Conservation (phyloP, 768 basidiomycete species). For the Pleurotus ostreatus region DNA sequence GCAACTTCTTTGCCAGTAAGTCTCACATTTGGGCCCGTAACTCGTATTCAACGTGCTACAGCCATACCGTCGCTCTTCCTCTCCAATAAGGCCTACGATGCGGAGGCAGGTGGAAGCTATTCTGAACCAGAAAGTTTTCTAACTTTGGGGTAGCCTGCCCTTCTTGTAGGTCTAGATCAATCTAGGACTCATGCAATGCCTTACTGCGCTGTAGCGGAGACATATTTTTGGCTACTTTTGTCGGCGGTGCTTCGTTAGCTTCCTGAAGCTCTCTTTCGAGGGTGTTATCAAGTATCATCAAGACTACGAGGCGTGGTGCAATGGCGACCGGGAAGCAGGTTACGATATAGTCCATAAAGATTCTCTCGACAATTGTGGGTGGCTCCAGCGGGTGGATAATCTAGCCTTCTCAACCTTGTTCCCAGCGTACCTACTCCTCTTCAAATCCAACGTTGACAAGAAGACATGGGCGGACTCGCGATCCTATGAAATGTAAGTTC, state of each 20-base stretch:
- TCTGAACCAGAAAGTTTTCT: not conserved
- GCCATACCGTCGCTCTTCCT: conserved; percentile 56
- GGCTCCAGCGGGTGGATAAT: not conserved
- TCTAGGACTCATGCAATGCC: no score
- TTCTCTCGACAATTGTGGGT: conserved; percentile 42
- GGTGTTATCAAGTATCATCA: conserved; percentile 63
- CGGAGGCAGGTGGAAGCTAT: conserved; percentile 37
- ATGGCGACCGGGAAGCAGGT: conserved; percentile 41
- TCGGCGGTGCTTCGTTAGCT: conserved; percentile 72
- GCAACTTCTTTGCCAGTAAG: conserved; percentile 57
- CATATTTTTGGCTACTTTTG: conserved; percentile 82
- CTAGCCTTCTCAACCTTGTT: not conserved
- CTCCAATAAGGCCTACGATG: conserved; percentile 42
- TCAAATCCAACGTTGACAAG: conserved; percentile 62
- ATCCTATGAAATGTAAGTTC: conserved; percentile 52
- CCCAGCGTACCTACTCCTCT: conserved; percentile 47
- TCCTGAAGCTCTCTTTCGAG: conserved; percentile 70
- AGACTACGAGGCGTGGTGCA: conserved; percentile 66
- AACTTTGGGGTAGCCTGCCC: conserved; percentile 17
- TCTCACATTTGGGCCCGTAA: not conserved
- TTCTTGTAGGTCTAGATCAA: conserved; percentile 21
- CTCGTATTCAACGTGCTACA: conserved; percentile 17
- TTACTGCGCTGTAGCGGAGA: conserved; percentile 46
- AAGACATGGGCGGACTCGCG: conserved; percentile 62
- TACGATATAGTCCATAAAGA: conserved; percentile 51